Evolutionary conservation across 2,329 filamentous ascomycete genomes (phyloP).

Genomic region (Colletotrichum plurivorum): DNA sequence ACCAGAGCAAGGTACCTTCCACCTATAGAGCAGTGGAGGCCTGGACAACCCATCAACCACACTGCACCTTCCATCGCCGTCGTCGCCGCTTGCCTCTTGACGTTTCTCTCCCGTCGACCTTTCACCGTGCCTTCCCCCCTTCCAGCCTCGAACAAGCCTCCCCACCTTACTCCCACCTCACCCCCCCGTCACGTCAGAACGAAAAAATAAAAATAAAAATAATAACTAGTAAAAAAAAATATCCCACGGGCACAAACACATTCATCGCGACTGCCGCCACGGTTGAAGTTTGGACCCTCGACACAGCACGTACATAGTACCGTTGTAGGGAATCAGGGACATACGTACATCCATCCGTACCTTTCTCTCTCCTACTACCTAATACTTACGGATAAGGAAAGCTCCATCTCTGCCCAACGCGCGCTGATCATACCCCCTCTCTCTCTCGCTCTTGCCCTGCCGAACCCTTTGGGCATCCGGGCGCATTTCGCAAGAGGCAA

Average conservation of each 20-base stretch:
- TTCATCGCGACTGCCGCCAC: too few relatives aligned
- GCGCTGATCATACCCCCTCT: slow-evolving; percentile 51
- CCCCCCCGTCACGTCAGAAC: slow-evolving; percentile 39
- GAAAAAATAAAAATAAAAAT: slow-evolving; percentile 5
- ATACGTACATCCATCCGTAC: too few relatives aligned
- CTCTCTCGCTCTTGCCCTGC: slow-evolving; percentile 39
- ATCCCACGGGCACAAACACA: too few relatives aligned
- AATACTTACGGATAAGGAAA: not conserved
- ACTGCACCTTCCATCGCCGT: slow-evolving; percentile 11
- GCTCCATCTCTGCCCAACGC: slow-evolving; percentile 53
- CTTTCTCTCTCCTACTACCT: not conserved
- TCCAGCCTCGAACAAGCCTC: slow-evolving; percentile 42
- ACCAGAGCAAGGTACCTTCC: not conserved
- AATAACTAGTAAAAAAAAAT: not conserved
- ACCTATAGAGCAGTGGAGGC: not conserved
- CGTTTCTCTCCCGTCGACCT: slow-evolving; percentile 24
- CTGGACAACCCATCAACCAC: slow-evolving; percentile 19
- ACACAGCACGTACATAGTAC: not conserved
- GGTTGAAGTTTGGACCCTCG: too few relatives aligned
- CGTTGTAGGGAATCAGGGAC: too few relatives aligned
- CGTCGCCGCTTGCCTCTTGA: slow-evolving; percentile 33
- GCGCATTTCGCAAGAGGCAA: slow-evolving; percentile 29
- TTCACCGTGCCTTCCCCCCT: slow-evolving; percentile 1
- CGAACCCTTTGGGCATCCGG: slow-evolving; percentile 39
- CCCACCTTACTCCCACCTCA: slow-evolving; percentile 45